Evolutionary conservation across 441 rosid species (phyloP).

Genomic region (Gossypium trilobum): DNA sequence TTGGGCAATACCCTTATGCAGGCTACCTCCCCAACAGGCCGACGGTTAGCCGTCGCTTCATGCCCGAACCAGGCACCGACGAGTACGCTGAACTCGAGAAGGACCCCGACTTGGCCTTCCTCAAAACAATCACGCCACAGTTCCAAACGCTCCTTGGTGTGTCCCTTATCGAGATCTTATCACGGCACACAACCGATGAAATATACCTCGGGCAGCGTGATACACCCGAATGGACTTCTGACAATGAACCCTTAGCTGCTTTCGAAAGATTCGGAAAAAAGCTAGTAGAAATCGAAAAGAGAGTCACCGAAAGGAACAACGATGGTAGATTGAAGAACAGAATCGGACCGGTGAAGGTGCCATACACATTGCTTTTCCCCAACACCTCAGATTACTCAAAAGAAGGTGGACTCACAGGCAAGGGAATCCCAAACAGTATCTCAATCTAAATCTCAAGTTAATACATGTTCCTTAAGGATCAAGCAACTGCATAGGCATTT

Average conservation of each 20-base stretch:
- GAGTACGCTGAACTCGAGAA: constrained; percentile 51
- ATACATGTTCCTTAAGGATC: no score
- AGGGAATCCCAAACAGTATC: constrained; percentile 78
- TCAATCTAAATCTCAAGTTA: constrained; percentile 34
- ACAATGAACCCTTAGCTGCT: constrained; percentile 46
- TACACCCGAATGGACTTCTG: constrained; percentile 55
- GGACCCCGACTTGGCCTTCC: constrained; percentile 45
- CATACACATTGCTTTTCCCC: constrained; percentile 63
- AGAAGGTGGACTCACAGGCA: constrained; percentile 64
- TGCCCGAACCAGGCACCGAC: constrained; percentile 70
- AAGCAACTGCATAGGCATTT: neutral
- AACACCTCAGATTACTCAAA: constrained; percentile 48
- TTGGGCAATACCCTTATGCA: constrained; percentile 84
- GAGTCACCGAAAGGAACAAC: constrained; percentile 41
- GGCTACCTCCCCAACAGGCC: constrained; percentile 90
- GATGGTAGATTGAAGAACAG: constrained; percentile 56
- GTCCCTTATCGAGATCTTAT: constrained; percentile 64
- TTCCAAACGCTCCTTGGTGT: constrained; percentile 65
- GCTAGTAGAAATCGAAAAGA: constrained; percentile 44
- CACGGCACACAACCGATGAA: constrained; percentile 73
- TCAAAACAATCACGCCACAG: constrained; percentile 73
- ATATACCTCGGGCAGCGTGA: constrained; percentile 74
- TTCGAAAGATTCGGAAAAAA: constrained; percentile 47
- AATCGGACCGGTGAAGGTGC: constrained; percentile 61
- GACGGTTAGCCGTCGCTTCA: constrained; percentile 67